Evolutionary conservation across 805 yeast species (phyloP), one percentile per base, ranked within the genome.

Genomic region (Pichia nakasei): DNA sequence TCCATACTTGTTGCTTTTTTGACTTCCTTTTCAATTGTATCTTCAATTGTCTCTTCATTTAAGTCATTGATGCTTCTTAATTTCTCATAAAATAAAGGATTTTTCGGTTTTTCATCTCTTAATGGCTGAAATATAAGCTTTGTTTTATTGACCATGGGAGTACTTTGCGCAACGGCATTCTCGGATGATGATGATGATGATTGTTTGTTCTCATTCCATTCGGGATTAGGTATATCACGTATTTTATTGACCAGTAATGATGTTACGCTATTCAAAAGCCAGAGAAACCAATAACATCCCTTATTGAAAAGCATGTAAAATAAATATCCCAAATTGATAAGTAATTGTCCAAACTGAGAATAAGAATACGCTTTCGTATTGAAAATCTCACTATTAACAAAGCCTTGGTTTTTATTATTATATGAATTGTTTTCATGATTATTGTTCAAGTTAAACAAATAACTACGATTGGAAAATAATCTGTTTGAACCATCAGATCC

Each of bases 191-290:
- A 12, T 13, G 17, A 13, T 29, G 32, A 9, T 29, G 37, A 12
- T 11, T 40, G 38, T 11, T 21, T 29, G 5, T 44, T 41, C 20
- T 48, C 40, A 9, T 42, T 39, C 38, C 48, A 42, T 12, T 47
- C 43, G 2, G 63, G 64, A 29, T 48, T 54, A 5, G 64, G 64
- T 12, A 60, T 58, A 15, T 38, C 29, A 24, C 53, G 51, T 22
- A 56, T 44, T 2, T 54, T 27, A 12, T 40, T 48, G 37, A 52
- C 42, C 21, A 53, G 15, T 20, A 45, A 24, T 3, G 49, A 22
- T 8, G 48, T 53, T 1, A 52, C 21, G 9, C 44, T 18, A 11
- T 52, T 55, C 20, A 60, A 37, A 2, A 48, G 17, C 42, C 49
- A 57, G 1, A 59, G 17, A 3, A 52, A 13, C 65, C 65, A 61